A percentile compares a stretch with the other conserved stretches of the same genome.
Evolutionary conservation across 768 basidiomycete genomes (phyloP).

Genomic region (Mycena albidolilacea): DNA sequence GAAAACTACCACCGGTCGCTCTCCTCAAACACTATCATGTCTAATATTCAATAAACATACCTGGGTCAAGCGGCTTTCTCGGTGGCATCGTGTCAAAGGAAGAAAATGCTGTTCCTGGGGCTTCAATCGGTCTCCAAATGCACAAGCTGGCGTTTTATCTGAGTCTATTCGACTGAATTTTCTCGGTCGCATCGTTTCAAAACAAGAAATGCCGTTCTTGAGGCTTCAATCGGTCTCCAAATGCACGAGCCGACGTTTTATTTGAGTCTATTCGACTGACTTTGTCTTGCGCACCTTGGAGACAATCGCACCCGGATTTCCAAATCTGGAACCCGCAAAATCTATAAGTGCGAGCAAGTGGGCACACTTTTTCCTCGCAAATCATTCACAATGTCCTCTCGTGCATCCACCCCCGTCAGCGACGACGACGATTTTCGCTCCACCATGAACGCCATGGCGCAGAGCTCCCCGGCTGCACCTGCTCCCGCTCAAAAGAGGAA

Average conservation of each 20-base stretch:
- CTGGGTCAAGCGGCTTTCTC: not conserved
- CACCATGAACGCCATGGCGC: no score
- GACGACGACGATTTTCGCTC: no score
- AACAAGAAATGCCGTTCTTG: no score
- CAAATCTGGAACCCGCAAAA: not conserved
- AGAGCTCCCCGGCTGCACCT: no score
- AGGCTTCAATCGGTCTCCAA: no score
- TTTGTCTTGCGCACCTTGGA: not conserved
- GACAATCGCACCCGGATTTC: not conserved
- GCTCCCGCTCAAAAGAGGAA: no score
- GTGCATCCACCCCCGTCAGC: not conserved
- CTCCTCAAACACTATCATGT: no score
- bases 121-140: not conserved
- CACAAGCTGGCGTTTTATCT: no score
- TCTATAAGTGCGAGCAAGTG: constrained; percentile 1
- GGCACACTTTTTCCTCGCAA: not conserved
- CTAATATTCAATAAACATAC: no score
- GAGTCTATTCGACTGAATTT: no score
- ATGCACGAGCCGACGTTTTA: not conserved
- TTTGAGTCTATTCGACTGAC: not conserved
- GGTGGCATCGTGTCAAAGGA: constrained; percentile 14
- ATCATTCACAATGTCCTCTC: not conserved
- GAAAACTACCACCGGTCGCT: not conserved
- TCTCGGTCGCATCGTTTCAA: no score
- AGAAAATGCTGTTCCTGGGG: not conserved